Conservation (phyloP, 495 filamentous ascomycete species). For the Penicillium arizonense region DNA sequence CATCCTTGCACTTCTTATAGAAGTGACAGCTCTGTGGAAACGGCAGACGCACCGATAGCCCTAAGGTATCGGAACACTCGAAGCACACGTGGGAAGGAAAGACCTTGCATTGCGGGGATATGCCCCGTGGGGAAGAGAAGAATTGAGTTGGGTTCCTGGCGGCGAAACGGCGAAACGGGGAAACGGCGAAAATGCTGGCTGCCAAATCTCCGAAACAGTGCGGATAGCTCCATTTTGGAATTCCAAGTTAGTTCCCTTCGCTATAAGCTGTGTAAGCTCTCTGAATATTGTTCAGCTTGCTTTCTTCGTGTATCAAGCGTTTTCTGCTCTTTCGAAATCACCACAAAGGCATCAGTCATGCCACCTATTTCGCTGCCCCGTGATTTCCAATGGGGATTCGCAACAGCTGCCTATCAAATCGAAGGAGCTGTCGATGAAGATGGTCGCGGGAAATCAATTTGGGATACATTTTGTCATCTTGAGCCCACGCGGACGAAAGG, state of each 20-base stretch:
- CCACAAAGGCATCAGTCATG: not conserved
- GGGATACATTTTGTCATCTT: slow-evolving; percentile 69
- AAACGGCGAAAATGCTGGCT: slow-evolving; percentile 3
- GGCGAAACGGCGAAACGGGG: slow-evolving; percentile 8
- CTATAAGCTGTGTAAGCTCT: not conserved
- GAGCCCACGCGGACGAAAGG: slow-evolving; percentile 55
- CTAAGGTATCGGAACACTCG: not conserved
- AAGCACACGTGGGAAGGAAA: not conserved
- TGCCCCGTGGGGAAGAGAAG: slow-evolving; percentile 11
- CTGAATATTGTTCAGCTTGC: not conserved
- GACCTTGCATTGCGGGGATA: slow-evolving; percentile 1
- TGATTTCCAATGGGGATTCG: slow-evolving; percentile 74
- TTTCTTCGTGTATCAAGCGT: not conserved
- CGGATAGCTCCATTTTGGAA: no score
- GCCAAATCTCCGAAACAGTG: no score
- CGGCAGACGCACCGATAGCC: not conserved
- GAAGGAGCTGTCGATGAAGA: slow-evolving; percentile 62
- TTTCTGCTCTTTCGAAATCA: no score
- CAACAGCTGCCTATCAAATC: slow-evolving; percentile 74
- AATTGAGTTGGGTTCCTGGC: not conserved
- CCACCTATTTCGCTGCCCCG: slow-evolving; percentile 1
- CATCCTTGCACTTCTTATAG: slow-evolving; percentile 13
- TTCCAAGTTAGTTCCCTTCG: no score
- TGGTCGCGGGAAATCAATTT: slow-evolving; percentile 65
- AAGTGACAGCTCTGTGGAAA: not conserved